Conservation (phyloP, 441 rosid species). For the Adansonia madagascariensis region DNA sequence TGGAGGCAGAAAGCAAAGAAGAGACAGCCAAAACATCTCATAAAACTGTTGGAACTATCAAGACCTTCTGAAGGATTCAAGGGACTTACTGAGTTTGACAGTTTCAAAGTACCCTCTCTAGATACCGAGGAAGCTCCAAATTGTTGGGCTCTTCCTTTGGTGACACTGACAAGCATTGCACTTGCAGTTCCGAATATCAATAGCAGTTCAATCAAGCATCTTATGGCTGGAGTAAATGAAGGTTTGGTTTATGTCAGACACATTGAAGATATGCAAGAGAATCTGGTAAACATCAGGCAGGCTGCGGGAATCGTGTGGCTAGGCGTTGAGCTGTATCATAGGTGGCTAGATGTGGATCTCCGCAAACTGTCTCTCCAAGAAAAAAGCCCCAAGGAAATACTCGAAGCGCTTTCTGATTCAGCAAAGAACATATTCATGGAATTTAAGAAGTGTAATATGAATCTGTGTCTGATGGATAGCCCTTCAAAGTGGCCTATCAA, state of each 20-base stretch:
- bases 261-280: constrained; percentile 49
- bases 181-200: constrained; percentile 58
- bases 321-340: constrained; percentile 68
- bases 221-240: constrained; percentile 58
- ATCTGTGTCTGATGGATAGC: constrained; percentile 48
- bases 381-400: constrained; percentile 46
- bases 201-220: constrained; percentile 33
- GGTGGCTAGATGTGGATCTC: constrained; percentile 74
- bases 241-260: constrained; percentile 59
- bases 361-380: constrained; percentile 47
- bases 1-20: constrained; percentile 59
- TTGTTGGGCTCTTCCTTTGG: constrained; percentile 82
- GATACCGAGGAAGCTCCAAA: constrained; percentile 62
- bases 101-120: constrained; percentile 47
- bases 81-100: constrained; percentile 69
- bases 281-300: constrained; percentile 43
- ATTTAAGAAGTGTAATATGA: constrained; percentile 41
- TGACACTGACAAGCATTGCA: constrained; percentile 69
- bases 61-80: constrained; percentile 51
- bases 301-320: constrained; percentile 69
- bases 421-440: constrained; percentile 56
- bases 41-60: constrained; percentile 58
- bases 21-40: constrained; percentile 63
- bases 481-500: constrained; percentile 73
- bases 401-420: constrained; percentile 52